Conservation (phyloP, 129 eudicot species). For the Gnaphalium uliginosum region DNA sequence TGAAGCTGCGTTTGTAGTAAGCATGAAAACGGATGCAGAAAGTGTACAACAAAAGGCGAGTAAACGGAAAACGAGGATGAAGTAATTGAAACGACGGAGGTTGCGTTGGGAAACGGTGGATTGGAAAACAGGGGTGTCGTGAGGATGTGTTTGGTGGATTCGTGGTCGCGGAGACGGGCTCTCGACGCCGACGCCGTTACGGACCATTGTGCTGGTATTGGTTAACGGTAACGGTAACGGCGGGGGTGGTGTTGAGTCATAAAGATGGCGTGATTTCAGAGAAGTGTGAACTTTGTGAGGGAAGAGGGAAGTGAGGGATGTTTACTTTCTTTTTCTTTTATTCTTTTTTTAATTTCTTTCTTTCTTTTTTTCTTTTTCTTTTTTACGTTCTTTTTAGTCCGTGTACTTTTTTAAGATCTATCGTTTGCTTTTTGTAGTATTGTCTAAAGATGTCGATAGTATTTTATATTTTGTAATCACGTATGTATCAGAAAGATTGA, state of each 20-base stretch:
- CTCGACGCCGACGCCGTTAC: constrained; percentile 45
- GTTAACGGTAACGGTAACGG: not conserved
- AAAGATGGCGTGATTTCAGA: constrained; percentile 14
- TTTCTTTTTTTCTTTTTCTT: not conserved
- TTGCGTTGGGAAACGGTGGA: constrained; percentile 60
- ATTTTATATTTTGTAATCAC: no score
- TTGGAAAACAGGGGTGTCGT: constrained; percentile 53
- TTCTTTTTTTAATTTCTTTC: not conserved
- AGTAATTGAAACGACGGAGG: constrained; percentile 59
- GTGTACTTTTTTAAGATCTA: not conserved
- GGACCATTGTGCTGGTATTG: constrained; percentile 4
- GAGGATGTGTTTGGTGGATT: constrained; percentile 40
- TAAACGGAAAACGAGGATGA: constrained; percentile 50
- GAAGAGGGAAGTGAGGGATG: not conserved
- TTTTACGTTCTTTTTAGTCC: not conserved
- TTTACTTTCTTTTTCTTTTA: no score
- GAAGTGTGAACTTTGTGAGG: not conserved
- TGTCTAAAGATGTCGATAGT: not conserved
- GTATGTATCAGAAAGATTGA: no score
- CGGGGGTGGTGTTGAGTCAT: not conserved
- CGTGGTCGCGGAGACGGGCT: constrained; percentile 48
- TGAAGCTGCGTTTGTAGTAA: constrained; percentile 41
- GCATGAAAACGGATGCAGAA: constrained; percentile 62
- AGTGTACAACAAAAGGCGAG: constrained; percentile 62
- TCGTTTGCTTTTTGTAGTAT: not conserved